Base-by-base conservation (phyloP, 345 rosid genomes). In the Corchorus olitorius region DNA sequence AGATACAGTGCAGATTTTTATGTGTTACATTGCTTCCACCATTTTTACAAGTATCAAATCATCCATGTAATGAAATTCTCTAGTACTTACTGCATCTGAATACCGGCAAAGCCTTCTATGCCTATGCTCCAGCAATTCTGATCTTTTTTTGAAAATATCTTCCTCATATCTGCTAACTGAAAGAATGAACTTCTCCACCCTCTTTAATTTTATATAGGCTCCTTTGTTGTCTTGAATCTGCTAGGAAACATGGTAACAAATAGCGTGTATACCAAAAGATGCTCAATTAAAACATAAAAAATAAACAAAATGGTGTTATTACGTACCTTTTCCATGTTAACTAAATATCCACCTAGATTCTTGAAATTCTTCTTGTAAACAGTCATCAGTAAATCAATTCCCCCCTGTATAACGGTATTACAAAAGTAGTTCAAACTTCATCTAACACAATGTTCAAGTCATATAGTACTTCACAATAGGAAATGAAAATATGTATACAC, bases 181-280 rank as follows among this genome's bases (percentile, higher is more conserved):
- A 17, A 73, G 83, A 8, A 77, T 80, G 35, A 83, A 83, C 27
- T 75, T 77, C 65, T 83, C 81, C 4, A 83, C 79, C 41, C 81
- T 48, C 37, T 77, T 80, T 22, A 80, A 48, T 8, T 80, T 70
- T 9, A 83, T 16, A 58, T 15, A 80, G 4, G 65, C 59, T 12
- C 48, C 22, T 54, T 72, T 79, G 7, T 4, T 53, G 34, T 76
- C 78, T 0, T 56, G 63, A 20, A 63, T 52, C 83, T 82, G 78
- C n/a, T 67, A 33, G 34, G 14, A 22, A 49, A 41, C 11, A 55
- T 16, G 27, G 34, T 58, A 56, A 20, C 13, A 58, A 20, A 20
- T 20, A 27, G 34, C 34, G 20, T 8, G 5, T 20, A 20, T 8
- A 58, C 20, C 2, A 45, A 8, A 37, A 56, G n/a, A 39, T 1